phyloP scores from a whole-genome alignment of 805 yeast species.

The Saccharomyces kudriavzevii region DNA sequence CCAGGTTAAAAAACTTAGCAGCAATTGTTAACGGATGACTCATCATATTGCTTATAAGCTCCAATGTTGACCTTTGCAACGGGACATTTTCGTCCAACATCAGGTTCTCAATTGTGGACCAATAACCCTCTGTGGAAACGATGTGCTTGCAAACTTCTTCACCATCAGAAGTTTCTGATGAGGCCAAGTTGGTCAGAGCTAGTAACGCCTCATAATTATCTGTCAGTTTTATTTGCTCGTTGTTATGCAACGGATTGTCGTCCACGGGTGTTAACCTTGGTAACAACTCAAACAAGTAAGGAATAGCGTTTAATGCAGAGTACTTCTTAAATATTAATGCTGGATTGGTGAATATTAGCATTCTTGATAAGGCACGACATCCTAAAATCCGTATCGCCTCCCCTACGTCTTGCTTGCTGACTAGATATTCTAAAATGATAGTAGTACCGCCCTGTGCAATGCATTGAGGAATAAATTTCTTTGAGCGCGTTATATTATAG shows the following conservation, averaged over 20 bases:
- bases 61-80: constrained; percentile 54
- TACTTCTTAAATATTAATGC: constrained; percentile 34
- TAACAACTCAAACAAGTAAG: constrained; percentile 39
- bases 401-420: constrained; percentile 9
- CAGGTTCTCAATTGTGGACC: constrained; percentile 39
- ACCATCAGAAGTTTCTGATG: constrained; percentile 35
- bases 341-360: constrained; percentile 42
- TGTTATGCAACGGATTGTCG: constrained; percentile 8
- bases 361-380: constrained; percentile 36
- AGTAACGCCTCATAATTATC: constrained; percentile 47
- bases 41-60: constrained; percentile 55
- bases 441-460: constrained; percentile 43
- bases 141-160: constrained; percentile 30
- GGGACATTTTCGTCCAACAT: constrained; percentile 39
- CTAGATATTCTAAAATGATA: constrained; percentile 33
- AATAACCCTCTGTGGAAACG: constrained; percentile 32
- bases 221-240: constrained; percentile 17
- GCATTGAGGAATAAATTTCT: constrained; percentile 21
- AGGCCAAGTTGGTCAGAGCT: constrained; percentile 62
- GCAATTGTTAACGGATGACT: constrained; percentile 35
- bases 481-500: constrained; percentile 26
- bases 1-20: constrained; percentile 50
- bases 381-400: constrained; percentile 30
- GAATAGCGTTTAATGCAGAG: constrained; percentile 36
- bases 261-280: constrained; percentile 6